phyloP scores from a whole-genome alignment of 192 early-diverging fungal species.

The Coemansia sp. region DNA sequence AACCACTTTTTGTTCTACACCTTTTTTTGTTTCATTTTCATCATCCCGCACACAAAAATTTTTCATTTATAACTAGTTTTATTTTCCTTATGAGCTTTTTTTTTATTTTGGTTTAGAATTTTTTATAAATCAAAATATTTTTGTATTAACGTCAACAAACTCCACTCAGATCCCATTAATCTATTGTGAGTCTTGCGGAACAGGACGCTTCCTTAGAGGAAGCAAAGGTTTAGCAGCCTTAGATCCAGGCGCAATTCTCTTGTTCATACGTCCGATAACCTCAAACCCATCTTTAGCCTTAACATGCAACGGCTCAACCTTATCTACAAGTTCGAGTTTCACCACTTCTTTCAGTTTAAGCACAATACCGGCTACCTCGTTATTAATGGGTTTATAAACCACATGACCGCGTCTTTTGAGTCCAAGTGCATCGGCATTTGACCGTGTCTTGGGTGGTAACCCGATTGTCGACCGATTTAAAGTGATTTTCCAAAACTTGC shows the following conservation, averaged over 20 bases:
- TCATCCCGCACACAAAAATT: not conserved
- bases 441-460: constrained; percentile 53
- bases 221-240: constrained; percentile 51
- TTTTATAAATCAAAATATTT: not conserved
- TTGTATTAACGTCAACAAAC: no score
- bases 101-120: not conserved
- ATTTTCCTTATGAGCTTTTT: not conserved
- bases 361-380: constrained; percentile 61
- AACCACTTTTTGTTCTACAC: not conserved
- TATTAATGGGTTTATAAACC: constrained; percentile 58
- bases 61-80: not conserved
- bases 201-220: constrained; percentile 22
- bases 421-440: constrained; percentile 58
- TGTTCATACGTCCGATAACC: constrained; percentile 51
- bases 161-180: no score
- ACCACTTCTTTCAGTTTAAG: constrained; percentile 68
- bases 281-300: constrained; percentile 38
- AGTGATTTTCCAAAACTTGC: constrained; percentile 63
- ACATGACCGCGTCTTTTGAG: constrained; percentile 59
- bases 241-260: constrained; percentile 41
- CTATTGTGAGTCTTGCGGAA: not conserved
- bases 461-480: constrained; percentile 63
- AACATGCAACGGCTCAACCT: constrained; percentile 23
- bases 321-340: constrained; percentile 53
- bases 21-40: not conserved